phyloP scores from a whole-genome alignment of 1,284 basidiomycete genomes.

The Kwoniella shivajii region DNA sequence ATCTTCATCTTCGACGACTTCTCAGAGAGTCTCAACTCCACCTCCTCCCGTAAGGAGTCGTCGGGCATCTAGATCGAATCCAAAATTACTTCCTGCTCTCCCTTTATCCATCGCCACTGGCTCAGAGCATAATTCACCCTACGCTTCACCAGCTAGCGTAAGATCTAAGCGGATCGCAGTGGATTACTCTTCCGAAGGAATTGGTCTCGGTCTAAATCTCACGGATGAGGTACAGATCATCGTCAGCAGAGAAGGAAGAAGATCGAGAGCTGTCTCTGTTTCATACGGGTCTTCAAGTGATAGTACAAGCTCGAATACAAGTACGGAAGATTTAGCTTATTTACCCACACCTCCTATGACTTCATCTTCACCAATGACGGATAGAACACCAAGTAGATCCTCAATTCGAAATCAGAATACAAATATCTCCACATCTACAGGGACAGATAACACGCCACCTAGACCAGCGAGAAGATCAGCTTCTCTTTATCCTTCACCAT shows the following conservation, averaged over 20 bases:
- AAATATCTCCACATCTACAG: background rate
- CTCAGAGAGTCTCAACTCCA: slow-evolving; percentile 20
- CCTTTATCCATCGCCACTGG: slow-evolving; percentile 16
- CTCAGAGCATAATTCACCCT: background rate
- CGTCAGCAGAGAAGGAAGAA: slow-evolving; percentile 13
- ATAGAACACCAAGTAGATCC: slow-evolving; percentile 5
- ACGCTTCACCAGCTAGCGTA: background rate
- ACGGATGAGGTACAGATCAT: slow-evolving; percentile 15
- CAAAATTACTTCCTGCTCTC: slow-evolving; percentile 26
- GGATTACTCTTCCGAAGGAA: slow-evolving; percentile 8
- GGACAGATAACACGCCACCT: slow-evolving; percentile 2
- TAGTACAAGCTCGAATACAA: background rate
- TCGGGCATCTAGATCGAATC: slow-evolving; percentile 6
- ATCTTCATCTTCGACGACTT: slow-evolving; percentile 10
- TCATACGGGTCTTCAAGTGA: slow-evolving; percentile 1
- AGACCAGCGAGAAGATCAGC: slow-evolving; percentile 14
- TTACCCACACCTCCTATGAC: slow-evolving; percentile 5
- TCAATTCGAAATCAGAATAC: background rate
- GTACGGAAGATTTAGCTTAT: slow-evolving; percentile 4
- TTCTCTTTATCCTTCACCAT: slow-evolving; percentile 9
- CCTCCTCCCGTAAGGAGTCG: slow-evolving; percentile 9
- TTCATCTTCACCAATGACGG: background rate
- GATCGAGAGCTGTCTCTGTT: slow-evolving; percentile 14
- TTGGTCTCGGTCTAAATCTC: slow-evolving; percentile 3
- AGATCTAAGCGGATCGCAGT: slow-evolving; percentile 8